Evolutionary conservation across 139 green algal genomes (phyloP).

Genomic region (Choricystis sp.): DNA sequence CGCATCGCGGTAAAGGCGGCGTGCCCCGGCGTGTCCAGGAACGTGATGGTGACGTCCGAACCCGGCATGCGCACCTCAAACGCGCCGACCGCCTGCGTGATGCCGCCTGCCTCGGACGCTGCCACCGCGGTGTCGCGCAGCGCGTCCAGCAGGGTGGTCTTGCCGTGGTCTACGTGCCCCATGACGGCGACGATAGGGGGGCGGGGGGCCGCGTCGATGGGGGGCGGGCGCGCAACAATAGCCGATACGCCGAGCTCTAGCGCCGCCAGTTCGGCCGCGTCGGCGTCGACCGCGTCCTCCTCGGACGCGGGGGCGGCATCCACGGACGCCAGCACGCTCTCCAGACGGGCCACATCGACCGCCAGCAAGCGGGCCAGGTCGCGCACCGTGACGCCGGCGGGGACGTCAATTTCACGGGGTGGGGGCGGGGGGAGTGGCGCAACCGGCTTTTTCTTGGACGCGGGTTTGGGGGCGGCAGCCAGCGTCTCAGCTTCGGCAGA

Average conservation of each 20-base stretch:
- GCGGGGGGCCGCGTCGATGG: conserved; percentile 23
- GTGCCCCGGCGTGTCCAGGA: conserved; percentile 88
- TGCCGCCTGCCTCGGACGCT: conserved; percentile 77
- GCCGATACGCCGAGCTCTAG: conserved; percentile 37
- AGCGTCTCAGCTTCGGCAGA: no score
- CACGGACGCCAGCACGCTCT: conserved; percentile 19
- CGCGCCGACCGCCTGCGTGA: conserved; percentile 86
- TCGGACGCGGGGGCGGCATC: conserved; percentile 13
- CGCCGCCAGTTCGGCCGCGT: conserved; percentile 48
- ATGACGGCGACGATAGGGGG: conserved; percentile 79
- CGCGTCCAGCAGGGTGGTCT: conserved; percentile 81
- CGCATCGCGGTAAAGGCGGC: conserved; percentile 82
- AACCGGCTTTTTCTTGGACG: no score
- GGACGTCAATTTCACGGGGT: conserved; percentile 9
- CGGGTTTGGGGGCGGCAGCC: no score
- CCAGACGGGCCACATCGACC: conserved; percentile 6
- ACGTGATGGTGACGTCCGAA: conserved; percentile 45
- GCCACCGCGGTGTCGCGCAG: conserved; percentile 67
- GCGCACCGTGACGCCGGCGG: conserved; percentile 19
- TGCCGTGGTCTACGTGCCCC: conserved; percentile 92
- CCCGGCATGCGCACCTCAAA: conserved; percentile 66
- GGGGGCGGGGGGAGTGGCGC: no score
- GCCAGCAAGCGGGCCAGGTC: conserved; percentile 22
- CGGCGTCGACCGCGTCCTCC: conserved; percentile 25
- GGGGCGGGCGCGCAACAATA: conserved; percentile 9